These are phyloP conservation scores for Ganoderma boninense DNA, from an alignment of 1,284 basidiomycete species.

Conservation along the genomic window DNA sequence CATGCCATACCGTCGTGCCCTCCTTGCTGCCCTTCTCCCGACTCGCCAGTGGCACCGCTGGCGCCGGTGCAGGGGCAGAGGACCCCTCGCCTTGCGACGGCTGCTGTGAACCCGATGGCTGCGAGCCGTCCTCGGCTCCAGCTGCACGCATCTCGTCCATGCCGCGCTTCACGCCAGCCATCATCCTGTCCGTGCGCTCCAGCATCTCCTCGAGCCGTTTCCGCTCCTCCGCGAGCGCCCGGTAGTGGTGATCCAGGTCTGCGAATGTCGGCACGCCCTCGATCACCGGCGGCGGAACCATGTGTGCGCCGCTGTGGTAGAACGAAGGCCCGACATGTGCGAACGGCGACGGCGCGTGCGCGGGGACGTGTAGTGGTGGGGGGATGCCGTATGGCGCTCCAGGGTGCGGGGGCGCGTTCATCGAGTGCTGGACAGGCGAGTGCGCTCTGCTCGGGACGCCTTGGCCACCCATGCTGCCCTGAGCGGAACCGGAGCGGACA, in stretches of 20 bases:
- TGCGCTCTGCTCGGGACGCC: slow-evolving; percentile 68
- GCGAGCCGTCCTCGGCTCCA: slow-evolving; percentile 14
- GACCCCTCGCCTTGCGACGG: slow-evolving; percentile 22
- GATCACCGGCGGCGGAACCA: slow-evolving; percentile 35
- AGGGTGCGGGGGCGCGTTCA: slow-evolving; percentile 46
- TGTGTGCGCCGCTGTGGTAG: slow-evolving; percentile 35
- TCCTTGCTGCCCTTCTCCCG: slow-evolving; percentile 41
- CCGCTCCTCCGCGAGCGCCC: slow-evolving; percentile 66
- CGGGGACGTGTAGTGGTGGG: slow-evolving; percentile 30
- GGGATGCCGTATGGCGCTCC: slow-evolving; percentile 44
- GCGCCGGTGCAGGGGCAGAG: slow-evolving; percentile 13
- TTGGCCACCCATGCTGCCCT: slow-evolving; percentile 26
- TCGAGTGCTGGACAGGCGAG: slow-evolving; percentile 57
- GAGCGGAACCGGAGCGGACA: slow-evolving; percentile 63
- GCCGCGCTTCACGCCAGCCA: slow-evolving; percentile 72
- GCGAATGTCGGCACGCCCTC: slow-evolving; percentile 52
- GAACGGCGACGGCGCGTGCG: slow-evolving; percentile 23
- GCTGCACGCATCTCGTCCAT: slow-evolving; percentile 71
- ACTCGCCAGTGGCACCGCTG: slow-evolving; percentile 42
- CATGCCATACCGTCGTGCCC: slow-evolving; percentile 44
- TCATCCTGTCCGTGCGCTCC: slow-evolving; percentile 74
- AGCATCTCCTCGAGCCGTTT: slow-evolving; percentile 73
- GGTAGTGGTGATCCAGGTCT: slow-evolving; percentile 77
- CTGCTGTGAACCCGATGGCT: slow-evolving; percentile 16
- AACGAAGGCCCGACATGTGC: slow-evolving; percentile 32